A percentile compares a stretch with the other conserved stretches of the same genome.
Conservation (phyloP, 768 basidiomycete species). For the Paxillus rubicundulus region DNA sequence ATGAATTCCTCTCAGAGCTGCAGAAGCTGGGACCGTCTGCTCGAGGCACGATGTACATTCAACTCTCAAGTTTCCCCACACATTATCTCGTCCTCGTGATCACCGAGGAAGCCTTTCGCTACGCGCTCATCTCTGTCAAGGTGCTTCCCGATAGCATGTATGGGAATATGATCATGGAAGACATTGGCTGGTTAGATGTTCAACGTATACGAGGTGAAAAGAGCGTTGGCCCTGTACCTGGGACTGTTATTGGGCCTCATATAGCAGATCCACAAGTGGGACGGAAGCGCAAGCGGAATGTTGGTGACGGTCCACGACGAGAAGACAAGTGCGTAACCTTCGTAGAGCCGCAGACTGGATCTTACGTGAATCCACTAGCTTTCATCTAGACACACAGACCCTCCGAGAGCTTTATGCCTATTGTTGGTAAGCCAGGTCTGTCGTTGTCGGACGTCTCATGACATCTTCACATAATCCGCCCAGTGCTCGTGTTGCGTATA, state of each 20-base stretch:
- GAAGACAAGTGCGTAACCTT: conserved; percentile 28
- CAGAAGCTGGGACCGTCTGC: conserved; percentile 65
- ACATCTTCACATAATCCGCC: not conserved
- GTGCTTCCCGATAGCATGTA: conserved; percentile 53
- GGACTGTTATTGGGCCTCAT: conserved; percentile 10
- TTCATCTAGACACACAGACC: conserved; percentile 69
- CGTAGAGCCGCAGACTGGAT: not conserved
- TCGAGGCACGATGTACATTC: conserved; percentile 69
- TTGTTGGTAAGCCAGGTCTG: conserved; percentile 61
- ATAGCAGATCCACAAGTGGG: conserved; percentile 21
- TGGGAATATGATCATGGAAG: conserved; percentile 64
- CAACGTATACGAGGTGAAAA: conserved; percentile 57
- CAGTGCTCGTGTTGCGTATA: conserved; percentile 89
- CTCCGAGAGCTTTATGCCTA: conserved; percentile 81
- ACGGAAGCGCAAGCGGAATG: conserved; percentile 32
- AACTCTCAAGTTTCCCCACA: conserved; percentile 69
- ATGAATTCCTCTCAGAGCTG: conserved; percentile 46
- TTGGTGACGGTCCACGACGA: conserved; percentile 11
- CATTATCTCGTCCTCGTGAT: conserved; percentile 87
- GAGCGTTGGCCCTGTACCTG: conserved; percentile 11
- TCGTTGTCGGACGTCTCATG: not conserved
- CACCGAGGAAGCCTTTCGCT: conserved; percentile 73
- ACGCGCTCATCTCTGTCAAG: conserved; percentile 74
- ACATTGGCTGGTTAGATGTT: conserved; percentile 78
- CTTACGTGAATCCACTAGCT: conserved; percentile 29